phyloP scores from a whole-genome alignment of 2,329 filamentous ascomycete genomes.

The Aspergillus vadensis region DNA sequence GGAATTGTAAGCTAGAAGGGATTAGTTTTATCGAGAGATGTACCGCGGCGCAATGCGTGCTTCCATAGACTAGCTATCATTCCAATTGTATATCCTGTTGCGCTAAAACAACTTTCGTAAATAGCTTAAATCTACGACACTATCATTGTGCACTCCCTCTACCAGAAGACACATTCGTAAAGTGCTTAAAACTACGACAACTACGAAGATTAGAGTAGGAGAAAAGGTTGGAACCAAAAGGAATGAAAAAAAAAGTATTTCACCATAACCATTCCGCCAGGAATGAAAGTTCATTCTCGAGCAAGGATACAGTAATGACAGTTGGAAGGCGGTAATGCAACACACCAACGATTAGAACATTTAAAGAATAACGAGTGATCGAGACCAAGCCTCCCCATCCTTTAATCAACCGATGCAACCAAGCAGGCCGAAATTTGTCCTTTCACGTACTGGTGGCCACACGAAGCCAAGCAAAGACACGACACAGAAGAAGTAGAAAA shows the following conservation, averaged over 20 bases:
- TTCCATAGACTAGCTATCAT: not conserved
- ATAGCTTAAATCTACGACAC: too few relatives aligned
- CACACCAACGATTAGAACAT: constrained; percentile 1
- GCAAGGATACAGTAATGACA: constrained; percentile 3
- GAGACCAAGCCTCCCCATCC: constrained; percentile 1
- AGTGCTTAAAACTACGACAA: too few relatives aligned
- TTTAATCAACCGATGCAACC: not conserved
- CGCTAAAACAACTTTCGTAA: not conserved
- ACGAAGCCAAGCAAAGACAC: constrained; percentile 17
- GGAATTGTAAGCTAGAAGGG: constrained; percentile 24
- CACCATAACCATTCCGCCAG: not conserved
- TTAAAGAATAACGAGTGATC: constrained; percentile 7
- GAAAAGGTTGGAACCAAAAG: not conserved
- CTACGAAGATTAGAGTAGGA: not conserved
- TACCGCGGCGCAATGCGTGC: not conserved
- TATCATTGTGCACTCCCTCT: too few relatives aligned
- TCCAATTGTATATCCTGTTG: not conserved
- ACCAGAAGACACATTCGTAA: not conserved
- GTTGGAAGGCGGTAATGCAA: constrained; percentile 11
- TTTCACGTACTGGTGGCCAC: not conserved
- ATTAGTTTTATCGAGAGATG: not conserved
- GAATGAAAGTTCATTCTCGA: constrained; percentile 8
- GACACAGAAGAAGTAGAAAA: constrained; percentile 20
- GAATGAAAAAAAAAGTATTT: not conserved
- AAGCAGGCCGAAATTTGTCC: constrained; percentile 1